A percentile compares a stretch with the other conserved stretches of the same genome.
phyloP scores from a whole-genome alignment of 2,329 filamentous ascomycete species.

The Exutisphaerella laricina region DNA sequence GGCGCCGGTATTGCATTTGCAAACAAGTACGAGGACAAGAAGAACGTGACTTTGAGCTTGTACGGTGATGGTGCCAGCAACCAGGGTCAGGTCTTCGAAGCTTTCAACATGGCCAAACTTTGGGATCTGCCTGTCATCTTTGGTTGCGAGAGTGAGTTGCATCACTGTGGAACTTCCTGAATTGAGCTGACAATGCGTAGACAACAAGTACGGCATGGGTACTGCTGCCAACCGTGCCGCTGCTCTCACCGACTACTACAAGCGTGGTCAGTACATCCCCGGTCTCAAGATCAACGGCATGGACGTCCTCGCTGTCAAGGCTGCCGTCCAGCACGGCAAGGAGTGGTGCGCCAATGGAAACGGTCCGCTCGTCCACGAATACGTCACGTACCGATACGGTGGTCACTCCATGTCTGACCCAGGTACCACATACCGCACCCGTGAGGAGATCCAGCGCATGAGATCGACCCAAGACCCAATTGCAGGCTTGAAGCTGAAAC shows the following conservation, averaged over 20 bases:
- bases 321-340: conserved; percentile 89
- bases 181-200: conserved; percentile 43
- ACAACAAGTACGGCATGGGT: conserved; percentile 99
- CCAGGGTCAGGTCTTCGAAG: conserved; percentile 99
- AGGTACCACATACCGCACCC: conserved; percentile 94
- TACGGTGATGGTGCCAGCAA: conserved; percentile 99
- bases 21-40: conserved; percentile 84
- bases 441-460: conserved; percentile 99
- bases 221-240: conserved; percentile 91
- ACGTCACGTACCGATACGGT: conserved; percentile 98
- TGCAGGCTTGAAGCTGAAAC: conserved; percentile 94
- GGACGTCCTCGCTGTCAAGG: conserved; percentile 97
- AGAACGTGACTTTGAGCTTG: conserved; percentile 80
- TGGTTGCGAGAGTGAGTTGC: conserved; percentile 86
- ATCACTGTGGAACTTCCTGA: not conserved
- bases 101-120: conserved; percentile 99
- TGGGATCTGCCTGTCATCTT: conserved; percentile 96
- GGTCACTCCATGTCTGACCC: conserved; percentile 99
- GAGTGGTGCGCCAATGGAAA: conserved; percentile 77
- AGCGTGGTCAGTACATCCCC: conserved; percentile 99
- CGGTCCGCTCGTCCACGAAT: conserved; percentile 94
- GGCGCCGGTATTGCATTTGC: conserved; percentile 95
- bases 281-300: conserved; percentile 99
- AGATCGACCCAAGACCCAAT: conserved; percentile 98
- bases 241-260: conserved; percentile 98